phyloP scores from a whole-genome alignment of 768 basidiomycete species.

The Gelatoporia subvermispora region DNA sequence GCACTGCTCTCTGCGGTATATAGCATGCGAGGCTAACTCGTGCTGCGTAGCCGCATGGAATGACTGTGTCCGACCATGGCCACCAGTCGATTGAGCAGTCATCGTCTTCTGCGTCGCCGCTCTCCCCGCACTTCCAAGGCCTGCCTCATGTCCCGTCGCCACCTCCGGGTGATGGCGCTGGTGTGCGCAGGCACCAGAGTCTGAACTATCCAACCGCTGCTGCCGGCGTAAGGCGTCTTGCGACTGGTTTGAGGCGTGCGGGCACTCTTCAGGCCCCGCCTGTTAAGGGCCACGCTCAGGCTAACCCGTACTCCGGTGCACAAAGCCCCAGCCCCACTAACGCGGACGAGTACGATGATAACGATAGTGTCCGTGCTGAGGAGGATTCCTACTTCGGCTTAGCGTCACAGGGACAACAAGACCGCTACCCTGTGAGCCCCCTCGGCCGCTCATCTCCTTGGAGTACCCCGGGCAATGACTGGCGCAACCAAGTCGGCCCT shows the following conservation, averaged over 20 bases:
- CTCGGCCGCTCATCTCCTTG: constrained; percentile 66
- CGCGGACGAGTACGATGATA: constrained; percentile 56
- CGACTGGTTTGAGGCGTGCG: constrained; percentile 61
- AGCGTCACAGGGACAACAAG: constrained; percentile 34
- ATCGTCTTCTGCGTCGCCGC: constrained; percentile 47
- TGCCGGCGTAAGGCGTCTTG: constrained; percentile 43
- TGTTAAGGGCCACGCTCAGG: constrained; percentile 24
- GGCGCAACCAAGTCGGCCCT: constrained; percentile 43
- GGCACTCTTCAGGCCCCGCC: constrained; percentile 65
- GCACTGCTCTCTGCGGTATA: neutral
- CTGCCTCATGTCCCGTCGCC: constrained; percentile 57
- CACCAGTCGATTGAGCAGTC: constrained; percentile 49
- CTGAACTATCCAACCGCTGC: constrained; percentile 67
- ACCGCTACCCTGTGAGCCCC: constrained; percentile 48
- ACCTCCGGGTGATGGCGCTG: constrained; percentile 51
- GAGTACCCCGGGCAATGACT: constrained; percentile 53
- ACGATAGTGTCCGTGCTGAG: constrained; percentile 43
- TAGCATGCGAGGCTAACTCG: neutral
- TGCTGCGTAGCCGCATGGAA: constrained; percentile 27
- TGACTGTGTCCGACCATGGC: constrained; percentile 26
- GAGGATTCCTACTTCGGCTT: constrained; percentile 52
- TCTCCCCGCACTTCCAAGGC: constrained; percentile 56
- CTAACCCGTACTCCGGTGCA: constrained; percentile 21
- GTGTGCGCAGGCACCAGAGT: constrained; percentile 76
- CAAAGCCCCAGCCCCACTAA: constrained; percentile 44